Evolutionary conservation across 495 filamentous ascomycete genomes (phyloP), one percentile per base, ranked within the genome.

Genomic region (Lasiosphaeria hispida): DNA sequence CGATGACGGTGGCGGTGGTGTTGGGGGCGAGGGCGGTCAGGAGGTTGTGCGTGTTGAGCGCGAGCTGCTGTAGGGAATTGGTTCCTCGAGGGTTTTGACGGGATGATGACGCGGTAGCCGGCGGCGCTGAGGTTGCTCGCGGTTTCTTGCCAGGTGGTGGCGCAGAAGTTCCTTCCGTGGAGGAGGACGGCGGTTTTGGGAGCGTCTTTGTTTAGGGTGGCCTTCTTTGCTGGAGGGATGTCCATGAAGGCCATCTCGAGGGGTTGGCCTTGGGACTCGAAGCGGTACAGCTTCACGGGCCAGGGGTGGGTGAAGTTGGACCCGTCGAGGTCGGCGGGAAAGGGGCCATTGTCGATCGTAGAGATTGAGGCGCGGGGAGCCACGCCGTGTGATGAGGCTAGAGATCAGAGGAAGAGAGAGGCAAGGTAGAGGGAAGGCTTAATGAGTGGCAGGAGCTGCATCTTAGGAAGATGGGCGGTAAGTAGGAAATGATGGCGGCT

Each of bases 221-320:
- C 74, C 7, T 48, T 23, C 7, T 7, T 14, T 8, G 7, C 40
- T 1, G 73, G 74, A 2, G 59, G 41, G 35, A 79, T 53, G 55
- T 79, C 77, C 74, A 78, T 77, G 59, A 73, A 79, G 36, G 73
- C 75, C 77, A 77, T 79, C 36, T 75, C 64, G 4, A 77, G 48
- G 0, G 64, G 54, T 48, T 71, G 67, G 10, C 54, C 57, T 44
- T 78, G 75, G 10, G 74, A 72, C 0, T 38, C 52, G 58, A 79
- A 75, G 17, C 53, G 59, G 57, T 71, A 78, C 35, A 67, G 41
- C 38, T 75, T 63, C n/a, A 78, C 54, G 1, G 73, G 75, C 37
- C 58, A 75, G 6, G 73, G 72, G 50, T 79, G 77, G 11, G 74
- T 75, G 57, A 72, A 74, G 59, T 75, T 75, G 14, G 70, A 74